These are phyloP conservation scores for Hypoxylon fragiforme DNA, from an alignment of 495 filamentous ascomycete species.

Conservation along the genomic window DNA sequence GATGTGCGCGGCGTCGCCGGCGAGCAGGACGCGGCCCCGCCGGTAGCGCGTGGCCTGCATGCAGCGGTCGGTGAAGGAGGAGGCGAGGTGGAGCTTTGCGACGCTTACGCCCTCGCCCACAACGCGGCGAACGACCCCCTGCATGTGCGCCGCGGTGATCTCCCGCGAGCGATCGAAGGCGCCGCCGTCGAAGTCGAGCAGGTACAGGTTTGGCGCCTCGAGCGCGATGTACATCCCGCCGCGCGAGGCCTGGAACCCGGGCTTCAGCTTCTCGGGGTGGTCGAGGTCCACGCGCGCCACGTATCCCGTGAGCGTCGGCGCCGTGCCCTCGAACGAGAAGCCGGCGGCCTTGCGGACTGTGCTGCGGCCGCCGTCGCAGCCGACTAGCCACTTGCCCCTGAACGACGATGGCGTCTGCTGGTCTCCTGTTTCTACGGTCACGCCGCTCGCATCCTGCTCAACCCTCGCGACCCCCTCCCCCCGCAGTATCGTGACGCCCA, in stretches of 20 bases:
- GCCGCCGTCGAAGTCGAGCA: slow-evolving; percentile 39
- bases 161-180: slow-evolving; percentile 27
- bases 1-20: slow-evolving; percentile 61
- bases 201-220: slow-evolving; percentile 4
- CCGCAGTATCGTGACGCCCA: slow-evolving; percentile 37
- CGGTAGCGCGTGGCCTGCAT: slow-evolving; percentile 40
- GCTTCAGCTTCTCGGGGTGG: slow-evolving; percentile 26
- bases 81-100: slow-evolving; percentile 27
- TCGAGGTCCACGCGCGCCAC: slow-evolving; percentile 28
- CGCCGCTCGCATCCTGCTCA: slow-evolving; percentile 18
- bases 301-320: slow-evolving; percentile 29
- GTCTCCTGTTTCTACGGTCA: slow-evolving; percentile 21
- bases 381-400: slow-evolving; percentile 36
- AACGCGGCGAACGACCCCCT: slow-evolving; percentile 33
- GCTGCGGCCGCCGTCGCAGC: slow-evolving; percentile 42
- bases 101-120: slow-evolving; percentile 31
- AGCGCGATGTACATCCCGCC: slow-evolving; percentile 28
- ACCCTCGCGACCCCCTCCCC: slow-evolving; percentile 22
- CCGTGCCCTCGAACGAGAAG: slow-evolving; percentile 34
- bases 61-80: slow-evolving; percentile 39
- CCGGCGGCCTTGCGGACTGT: slow-evolving; percentile 34
- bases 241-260: slow-evolving; percentile 27
- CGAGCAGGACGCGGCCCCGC: slow-evolving; percentile 51
- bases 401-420: too few species aligned
- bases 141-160: slow-evolving; percentile 37